Evolutionary conservation across 2,329 filamentous ascomycete species (phyloP).

Genomic region (Fusarium miscanthi): DNA sequence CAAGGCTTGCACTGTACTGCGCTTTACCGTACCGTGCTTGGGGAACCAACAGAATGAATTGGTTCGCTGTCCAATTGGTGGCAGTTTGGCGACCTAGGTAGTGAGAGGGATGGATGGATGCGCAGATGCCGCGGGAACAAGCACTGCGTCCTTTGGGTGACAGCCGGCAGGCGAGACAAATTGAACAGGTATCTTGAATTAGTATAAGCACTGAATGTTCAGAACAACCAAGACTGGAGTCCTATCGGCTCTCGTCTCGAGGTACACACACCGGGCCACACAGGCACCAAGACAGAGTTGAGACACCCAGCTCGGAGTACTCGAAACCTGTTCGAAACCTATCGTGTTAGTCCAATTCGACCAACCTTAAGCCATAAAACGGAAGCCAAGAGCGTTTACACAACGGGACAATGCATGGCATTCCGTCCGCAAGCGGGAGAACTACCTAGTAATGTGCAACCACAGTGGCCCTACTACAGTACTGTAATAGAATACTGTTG

Average conservation of each 20-base stretch:
- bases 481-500: constrained; percentile 11
- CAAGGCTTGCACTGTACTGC: constrained; percentile 35
- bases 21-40: constrained; percentile 7
- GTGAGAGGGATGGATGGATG: constrained; percentile 18
- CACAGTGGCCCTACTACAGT: background rate
- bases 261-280: background rate
- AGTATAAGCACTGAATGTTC: background rate
- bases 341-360: constrained; percentile 24
- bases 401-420: constrained; percentile 2
- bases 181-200: constrained; percentile 12
- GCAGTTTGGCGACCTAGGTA: constrained; percentile 19
- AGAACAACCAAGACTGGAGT: background rate
- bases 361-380: constrained; percentile 7
- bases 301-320: constrained; percentile 16
- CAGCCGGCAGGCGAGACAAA: background rate
- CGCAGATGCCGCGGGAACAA: constrained; percentile 29
- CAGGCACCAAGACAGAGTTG: background rate
- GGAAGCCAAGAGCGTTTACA: constrained; percentile 15
- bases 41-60: constrained; percentile 26
- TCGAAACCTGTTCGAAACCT: constrained; percentile 33
- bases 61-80: constrained; percentile 31
- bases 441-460: constrained; percentile 16
- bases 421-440: constrained; percentile 2
- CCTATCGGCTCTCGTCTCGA: background rate
- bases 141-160: constrained; percentile 10